Evolutionary conservation across 2,329 filamentous ascomycete genomes (phyloP), one percentile per base, ranked within the genome.

Genomic region (Cytospora piceicola): DNA sequence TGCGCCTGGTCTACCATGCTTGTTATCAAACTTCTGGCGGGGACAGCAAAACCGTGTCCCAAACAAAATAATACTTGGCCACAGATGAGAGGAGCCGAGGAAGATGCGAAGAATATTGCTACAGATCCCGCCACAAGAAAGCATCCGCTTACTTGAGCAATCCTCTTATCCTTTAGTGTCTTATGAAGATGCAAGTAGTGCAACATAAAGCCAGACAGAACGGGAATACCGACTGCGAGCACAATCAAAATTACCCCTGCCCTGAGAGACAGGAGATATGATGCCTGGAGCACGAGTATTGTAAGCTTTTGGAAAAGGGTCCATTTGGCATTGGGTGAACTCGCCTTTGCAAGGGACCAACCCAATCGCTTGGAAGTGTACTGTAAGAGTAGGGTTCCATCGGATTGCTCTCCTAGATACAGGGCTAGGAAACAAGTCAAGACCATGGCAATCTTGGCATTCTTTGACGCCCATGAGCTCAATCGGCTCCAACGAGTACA

Each of bases 21-120:
- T 2, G 70, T 69, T 22, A 69, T 49, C 2, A 70, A 34, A 36
- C 69, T 71, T 20, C 70, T 53, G 4, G 62, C 65, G 9, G 69
- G 52, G 20, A 69, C 60, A 8, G 58, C 54, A 49, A 67, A 69
- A 2, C 61, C 65, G 32, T 60, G 58, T 7, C 70, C 70, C 9
- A 69, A 53, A 12, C 59, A 30, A 29, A 62, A 52, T 14, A 69
- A 20, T 17, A 65, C 32, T 53, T 65, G 67, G 2, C 67, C 70
- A 4, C 53, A 4, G 9, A 67, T 60, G 22, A 69, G 54, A 2
- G 46, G 30, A 6, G 59, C 15, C 55, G 67, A 65, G 2, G 66
- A 63, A 4, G 39, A 30, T 4, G 67, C 63, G n/a, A 68, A 39
- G 56, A 67, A 69, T 8, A 69, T 60, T 12, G 56, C 54, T 20